Percentiles rank a stretch among this genome's conserved stretches.
phyloP scores from a whole-genome alignment of 2,329 filamentous ascomycete species.

The Fusarium chlamydosporum region DNA sequence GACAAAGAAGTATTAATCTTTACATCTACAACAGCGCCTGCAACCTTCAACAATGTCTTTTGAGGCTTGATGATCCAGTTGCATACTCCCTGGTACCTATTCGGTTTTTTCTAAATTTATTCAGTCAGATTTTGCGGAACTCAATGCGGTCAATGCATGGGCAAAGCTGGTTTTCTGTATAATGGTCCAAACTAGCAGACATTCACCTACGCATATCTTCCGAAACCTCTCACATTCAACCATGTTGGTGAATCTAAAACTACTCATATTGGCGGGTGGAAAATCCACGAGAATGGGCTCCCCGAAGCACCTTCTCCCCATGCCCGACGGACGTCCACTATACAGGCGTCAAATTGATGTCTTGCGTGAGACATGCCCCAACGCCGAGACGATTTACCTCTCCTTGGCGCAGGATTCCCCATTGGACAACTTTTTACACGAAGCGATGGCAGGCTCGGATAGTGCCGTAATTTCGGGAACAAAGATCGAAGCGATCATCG shows the following conservation, averaged over 20 bases:
- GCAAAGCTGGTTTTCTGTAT: too few species aligned
- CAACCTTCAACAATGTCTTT: too few species aligned
- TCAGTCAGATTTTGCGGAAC: too few species aligned
- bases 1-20: background rate
- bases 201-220: too few species aligned
- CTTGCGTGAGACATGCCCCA: rapidly evolving
- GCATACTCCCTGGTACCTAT: too few species aligned
- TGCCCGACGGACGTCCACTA: background rate
- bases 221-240: too few species aligned
- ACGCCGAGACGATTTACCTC: background rate
- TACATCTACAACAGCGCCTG: background rate
- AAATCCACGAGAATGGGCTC: constrained; percentile 3
- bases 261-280: background rate
- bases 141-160: too few species aligned
- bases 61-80: too few species aligned
- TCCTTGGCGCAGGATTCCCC: background rate
- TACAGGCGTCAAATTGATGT: constrained; percentile 2
- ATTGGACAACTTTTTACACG: background rate
- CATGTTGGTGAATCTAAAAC: background rate
- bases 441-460: background rate
- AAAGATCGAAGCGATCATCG: rapidly evolving
- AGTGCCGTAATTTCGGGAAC: rapidly evolving
- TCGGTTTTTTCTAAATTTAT: too few species aligned
- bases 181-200: too few species aligned
- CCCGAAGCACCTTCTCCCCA: background rate